Evolutionary conservation across 495 filamentous ascomycete species (phyloP), one percentile per base, ranked within the genome.

Genomic region (Friedmanniomyces simplex): DNA sequence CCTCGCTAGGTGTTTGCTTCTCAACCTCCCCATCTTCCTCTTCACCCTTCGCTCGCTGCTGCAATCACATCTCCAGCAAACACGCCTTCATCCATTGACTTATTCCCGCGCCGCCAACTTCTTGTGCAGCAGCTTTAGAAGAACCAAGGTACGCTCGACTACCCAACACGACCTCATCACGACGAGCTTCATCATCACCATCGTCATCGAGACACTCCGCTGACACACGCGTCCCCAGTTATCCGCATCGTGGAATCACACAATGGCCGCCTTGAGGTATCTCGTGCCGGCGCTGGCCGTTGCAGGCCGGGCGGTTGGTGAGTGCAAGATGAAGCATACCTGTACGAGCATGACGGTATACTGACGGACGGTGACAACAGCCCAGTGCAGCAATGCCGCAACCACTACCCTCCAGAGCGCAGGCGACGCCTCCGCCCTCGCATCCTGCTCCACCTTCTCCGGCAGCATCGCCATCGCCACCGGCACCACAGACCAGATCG

Each of bases 241-340:
- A 60, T 52, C 26, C 32, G 51, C 22, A 10, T 28, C 51, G 51
- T 30, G 50, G 39, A 57, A 4, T n/a, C 52, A 41, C 52, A 34
- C 22, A 56, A 96, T 97, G 91, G 79, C 83, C 69, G 77, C 83
- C 75, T 74, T 79, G 73, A 81, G 83, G 68, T 77, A 89, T 73
- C 69, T 89, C 59, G 77, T 94, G 65, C 85, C 88, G 69, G 79
- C 81, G 43, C 72, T 90, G 72, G 89, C 85, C 61, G 75, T 83
- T 61, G 74, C 76, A 67, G 76, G 83, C 65, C 69, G 77, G 51
- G 84, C 75, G 51, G 71, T 83, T 61, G 90, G 89, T 88, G 73
- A 74, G 84, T 24, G 34, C 3, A 43, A 2, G 48, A 21, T 18
- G 26, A 30, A 25, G 48, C 7, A 18, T 24, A 20, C 49, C 8